Base-by-base conservation (phyloP, 345 rosid genomes). In the Geranium brycei region DNA sequence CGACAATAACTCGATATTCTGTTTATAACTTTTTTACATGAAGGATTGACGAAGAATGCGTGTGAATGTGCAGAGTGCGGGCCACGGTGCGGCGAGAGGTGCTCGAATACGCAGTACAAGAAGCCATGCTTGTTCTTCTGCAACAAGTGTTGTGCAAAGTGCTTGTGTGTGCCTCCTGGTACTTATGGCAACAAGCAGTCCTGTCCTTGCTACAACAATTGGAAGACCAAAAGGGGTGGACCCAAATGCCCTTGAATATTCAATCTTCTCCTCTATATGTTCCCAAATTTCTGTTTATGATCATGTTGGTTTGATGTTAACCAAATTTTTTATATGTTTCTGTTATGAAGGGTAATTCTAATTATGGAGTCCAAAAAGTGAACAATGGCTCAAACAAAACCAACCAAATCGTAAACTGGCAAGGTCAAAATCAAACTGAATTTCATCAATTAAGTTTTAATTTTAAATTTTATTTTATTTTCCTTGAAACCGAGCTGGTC, bases 131-230 rank as follows among this genome's bases (percentile, higher is more conserved):
- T 86, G 68, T 83, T 83, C 79, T 86, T 83, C 65, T 86, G 91
- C 64, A 69, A 78, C 0, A 83, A 83, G 64, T 86, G 91, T 71
- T 83, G 91, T 57, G 81, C 70, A 19, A 70, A 69, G 73, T 86
- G 91, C 84, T 63, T 80, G 75, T 86, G 92, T 67, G 91, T 81
- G 66, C 91, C 91, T 31, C 79, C 87, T 31, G 91, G 91, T 11
- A 74, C 79, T 7, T 80, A 78, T 14, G 85, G 85, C 5, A 78
- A 78, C 81, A 83, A 83, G 81, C 73, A 75, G 35, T 60, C 66
- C 57, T 83, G 87, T 68, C 87, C 87, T 61, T 80, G 87, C 75
- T 83, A 83, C 67, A 78, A 80, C 62, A 76, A 80, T 76, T 63
- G 81, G 78, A 83, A 83, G 78, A 83, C 82, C 64, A 76, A 79